A percentile compares a stretch with the other conserved stretches of the same genome.
Conservation (phyloP, 1,139 yeast genomes). For the Kodamaea sp. region DNA sequence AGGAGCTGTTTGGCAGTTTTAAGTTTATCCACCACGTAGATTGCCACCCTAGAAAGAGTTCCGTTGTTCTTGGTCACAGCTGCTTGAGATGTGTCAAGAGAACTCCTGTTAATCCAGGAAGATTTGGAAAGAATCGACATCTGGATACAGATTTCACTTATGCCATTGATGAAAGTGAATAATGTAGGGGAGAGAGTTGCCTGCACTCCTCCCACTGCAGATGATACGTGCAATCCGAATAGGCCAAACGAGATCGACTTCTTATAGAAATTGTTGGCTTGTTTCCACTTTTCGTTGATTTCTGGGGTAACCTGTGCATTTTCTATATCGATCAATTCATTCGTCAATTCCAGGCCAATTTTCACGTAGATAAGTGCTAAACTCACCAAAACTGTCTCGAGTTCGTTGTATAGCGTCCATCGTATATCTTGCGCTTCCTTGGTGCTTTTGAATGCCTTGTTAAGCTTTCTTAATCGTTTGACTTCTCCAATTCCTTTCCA, state of each 20-base stretch:
- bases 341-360: conserved; percentile 39
- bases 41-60: conserved; percentile 44
- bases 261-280: conserved; percentile 34
- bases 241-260: conserved; percentile 29
- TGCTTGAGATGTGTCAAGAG: conserved; percentile 29
- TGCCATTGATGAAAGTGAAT: conserved; percentile 27
- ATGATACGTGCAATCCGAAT: conserved; percentile 22
- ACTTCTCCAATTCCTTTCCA: conserved; percentile 8
- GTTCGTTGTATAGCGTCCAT: conserved; percentile 37
- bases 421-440: neutral
- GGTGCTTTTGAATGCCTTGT: conserved; percentile 1
- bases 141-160: conserved; percentile 37
- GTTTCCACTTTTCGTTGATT: conserved; percentile 38
- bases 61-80: conserved; percentile 39
- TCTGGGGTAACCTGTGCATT: conserved; percentile 14
- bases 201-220: conserved; percentile 1
- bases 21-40: conserved; percentile 39
- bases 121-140: conserved; percentile 43
- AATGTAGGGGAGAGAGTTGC: conserved; percentile 9
- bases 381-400: conserved; percentile 27
- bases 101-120: conserved; percentile 40
- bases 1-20: conserved; percentile 13
- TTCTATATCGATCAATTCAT: conserved; percentile 34
- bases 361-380: conserved; percentile 31
- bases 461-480: conserved; percentile 1